Base-by-base conservation (phyloP, 176 grass and related monocot species). In the Musa itinerans region DNA sequence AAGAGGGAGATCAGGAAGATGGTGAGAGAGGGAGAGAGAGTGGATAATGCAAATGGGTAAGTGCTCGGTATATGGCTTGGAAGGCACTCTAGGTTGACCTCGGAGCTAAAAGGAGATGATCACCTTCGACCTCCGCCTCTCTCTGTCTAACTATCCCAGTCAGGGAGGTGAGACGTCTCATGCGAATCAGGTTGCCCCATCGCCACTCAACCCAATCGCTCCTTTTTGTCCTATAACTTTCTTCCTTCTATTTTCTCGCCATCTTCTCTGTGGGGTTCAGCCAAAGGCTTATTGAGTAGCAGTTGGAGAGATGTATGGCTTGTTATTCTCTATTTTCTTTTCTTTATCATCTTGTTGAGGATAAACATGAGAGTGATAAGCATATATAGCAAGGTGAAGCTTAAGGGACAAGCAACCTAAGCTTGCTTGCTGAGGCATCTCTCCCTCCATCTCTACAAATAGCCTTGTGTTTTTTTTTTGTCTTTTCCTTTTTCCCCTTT, bases 101-200 rank as follows among this genome's bases (percentile, higher is more conserved):
- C 13, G 51, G 71, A 70, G 68, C 68, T 50, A 25, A 70, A 70
- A 50, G 68, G 22, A 25, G 22, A 24, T 0, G 21, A n/a, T 20
- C 22, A 22, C n/a, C 62, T 10, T 69, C 29, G 11, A 52, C 16
- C 71, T 16, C 13, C 23, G 19, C 34, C 22, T 58, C 21, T 5
- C 55, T 75, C 27, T 50, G 20, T 24, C 24, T 26, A 5, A 13
- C 22, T 20, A 72, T 83, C 85, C 76, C 69, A 76, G 64, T 90
- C 65, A 63, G 71, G 70, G 84, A 78, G 94, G 94, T 97, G 88
- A 87, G 79, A 93, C 72, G 88, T 91, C 94, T 83, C 62, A 63
- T 68, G 72, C 83, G 88, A 90, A 96, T 88, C 94, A 63, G 79
- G 85, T 98, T 98, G 90, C 90, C 88, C 88, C 80, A 76, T 85